Evolutionary conservation across 805 yeast genomes (phyloP).

Genomic region (Maudiozyma saulgeensis): DNA sequence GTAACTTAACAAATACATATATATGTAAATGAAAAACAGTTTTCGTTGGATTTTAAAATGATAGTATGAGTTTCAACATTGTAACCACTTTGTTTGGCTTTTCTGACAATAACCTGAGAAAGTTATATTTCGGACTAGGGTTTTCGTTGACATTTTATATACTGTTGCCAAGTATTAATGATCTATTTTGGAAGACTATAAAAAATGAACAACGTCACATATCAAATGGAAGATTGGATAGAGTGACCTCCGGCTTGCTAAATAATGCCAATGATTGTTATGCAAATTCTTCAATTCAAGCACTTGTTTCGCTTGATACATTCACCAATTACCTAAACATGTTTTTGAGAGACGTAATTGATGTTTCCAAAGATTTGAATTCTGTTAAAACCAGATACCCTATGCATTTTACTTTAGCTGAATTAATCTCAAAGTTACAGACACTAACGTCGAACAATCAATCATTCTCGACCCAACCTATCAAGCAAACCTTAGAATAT

Average conservation of each 20-base stretch:
- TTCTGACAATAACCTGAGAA: no score
- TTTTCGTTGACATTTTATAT: not conserved
- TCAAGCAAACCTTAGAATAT: slow-evolving; percentile 60
- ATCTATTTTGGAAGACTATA: not conserved
- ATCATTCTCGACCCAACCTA: slow-evolving; percentile 67
- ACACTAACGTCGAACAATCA: slow-evolving; percentile 45
- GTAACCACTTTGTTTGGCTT: no score
- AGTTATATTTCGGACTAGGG: no score
- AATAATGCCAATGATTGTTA: slow-evolving; percentile 85
- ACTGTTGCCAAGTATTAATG: not conserved
- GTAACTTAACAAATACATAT: no score
- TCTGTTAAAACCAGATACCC: slow-evolving; percentile 21
- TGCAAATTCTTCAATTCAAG: slow-evolving; percentile 84
- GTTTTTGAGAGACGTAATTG: not conserved
- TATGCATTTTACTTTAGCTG: slow-evolving; percentile 49
- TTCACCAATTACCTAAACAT: slow-evolving; percentile 46
- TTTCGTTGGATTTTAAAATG: no score
- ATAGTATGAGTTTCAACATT: no score
- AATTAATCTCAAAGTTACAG: slow-evolving; percentile 47
- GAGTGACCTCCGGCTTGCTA: slow-evolving; percentile 69
- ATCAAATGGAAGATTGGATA: slow-evolving; percentile 47
- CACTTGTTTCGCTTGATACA: slow-evolving; percentile 53
- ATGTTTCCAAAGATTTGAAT: not conserved
- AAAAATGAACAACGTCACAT: not conserved
- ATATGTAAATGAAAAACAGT: no score